Evolutionary conservation across 306 rosid species (phyloP), one percentile per base, ranked within the genome.

Genomic region (Alnus glutinosa): DNA sequence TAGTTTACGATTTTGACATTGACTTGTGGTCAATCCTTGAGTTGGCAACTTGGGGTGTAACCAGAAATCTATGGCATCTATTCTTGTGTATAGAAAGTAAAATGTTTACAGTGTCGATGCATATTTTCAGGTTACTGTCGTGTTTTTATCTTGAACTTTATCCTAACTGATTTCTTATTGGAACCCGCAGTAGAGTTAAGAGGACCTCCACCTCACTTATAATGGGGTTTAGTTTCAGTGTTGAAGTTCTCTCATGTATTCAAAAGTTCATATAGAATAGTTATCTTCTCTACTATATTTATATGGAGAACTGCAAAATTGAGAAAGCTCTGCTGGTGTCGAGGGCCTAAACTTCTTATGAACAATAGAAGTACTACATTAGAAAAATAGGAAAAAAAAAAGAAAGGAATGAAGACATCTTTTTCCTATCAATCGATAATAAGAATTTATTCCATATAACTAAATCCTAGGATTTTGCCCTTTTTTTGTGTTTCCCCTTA

Each of bases 1-100:
- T 49, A 57, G 77, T 51, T 68, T 39, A 37, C 16, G 14, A 49
- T 28, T 48, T 42, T 15, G 34, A 11, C 19, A 49, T 49, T 19
- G 32, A 52, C 16, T 76, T 49, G 77, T 76, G 81, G 78, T 19
- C 78, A 78, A 70, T 49, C 37, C 54, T 74, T 58, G 61, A 37
- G 47, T 49, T 62, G 69, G 70, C 42, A 23, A 32, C 77, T 10
- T 59, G n/a, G 79, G 19, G 74, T 59, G 44, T 32, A 50, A 39
- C 54, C 66, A 32, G 78, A 51, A 66, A 54, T 55, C 18, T 68
- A 2, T 63, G 28, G 54, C 55, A 12, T 44, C 47, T 55, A 42
- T 79, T 73, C 74, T 75, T 75, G 19, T 81, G 83, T 86, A 68
- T 71, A 81, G 78, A 70, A 83, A 76, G 18, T 75, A n/a, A 48